Evolutionary conservation across 345 rosid species (phyloP).

Genomic region (Bruguiera sexangula): DNA sequence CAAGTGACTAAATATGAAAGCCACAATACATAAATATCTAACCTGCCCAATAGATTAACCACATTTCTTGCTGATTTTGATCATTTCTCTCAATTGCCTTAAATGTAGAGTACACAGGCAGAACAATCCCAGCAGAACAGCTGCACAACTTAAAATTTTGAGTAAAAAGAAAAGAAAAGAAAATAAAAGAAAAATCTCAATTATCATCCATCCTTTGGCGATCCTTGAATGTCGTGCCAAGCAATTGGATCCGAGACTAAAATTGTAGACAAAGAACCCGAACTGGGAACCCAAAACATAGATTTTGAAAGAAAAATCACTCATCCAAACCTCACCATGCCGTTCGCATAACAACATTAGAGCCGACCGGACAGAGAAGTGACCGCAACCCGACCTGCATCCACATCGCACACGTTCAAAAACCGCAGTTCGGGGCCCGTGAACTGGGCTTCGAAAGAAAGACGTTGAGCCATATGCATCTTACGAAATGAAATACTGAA

Average conservation of each 20-base stretch:
- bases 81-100: conserved; percentile 74
- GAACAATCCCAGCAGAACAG: conserved; percentile 68
- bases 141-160: conserved; percentile 31
- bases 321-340: conserved; percentile 57
- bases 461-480: too few relatives aligned
- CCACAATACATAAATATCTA: background rate
- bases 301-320: background rate
- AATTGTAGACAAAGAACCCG: background rate
- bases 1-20: background rate
- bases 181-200: too few relatives aligned
- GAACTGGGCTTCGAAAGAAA: background rate
- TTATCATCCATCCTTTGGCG: too few relatives aligned
- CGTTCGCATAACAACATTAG: conserved; percentile 70
- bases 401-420: background rate
- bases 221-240: background rate
- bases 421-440: background rate
- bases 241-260: background rate
- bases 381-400: conserved; percentile 69
- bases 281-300: background rate
- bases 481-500: too few relatives aligned
- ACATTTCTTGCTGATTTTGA: conserved; percentile 37
- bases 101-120: conserved; percentile 83
- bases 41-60: conserved; percentile 51
- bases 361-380: conserved; percentile 62
- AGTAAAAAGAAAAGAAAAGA: too few relatives aligned